Percentiles rank a stretch among this genome's conserved stretches.
Conservation (phyloP, 345 rosid species). For the Acer campestre region DNA sequence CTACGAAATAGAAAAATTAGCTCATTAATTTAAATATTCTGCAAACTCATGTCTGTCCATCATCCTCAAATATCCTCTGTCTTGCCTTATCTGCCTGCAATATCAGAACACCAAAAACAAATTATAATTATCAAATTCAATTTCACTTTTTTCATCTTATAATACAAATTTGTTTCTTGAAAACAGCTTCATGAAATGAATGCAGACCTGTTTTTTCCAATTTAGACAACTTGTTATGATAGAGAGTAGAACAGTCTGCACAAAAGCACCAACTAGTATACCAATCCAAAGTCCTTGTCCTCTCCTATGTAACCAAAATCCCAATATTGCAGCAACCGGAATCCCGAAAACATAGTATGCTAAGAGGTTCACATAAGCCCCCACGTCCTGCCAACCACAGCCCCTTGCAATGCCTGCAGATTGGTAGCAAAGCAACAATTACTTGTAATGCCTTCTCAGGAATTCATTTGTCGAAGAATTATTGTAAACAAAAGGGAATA, state of each 20-base stretch:
- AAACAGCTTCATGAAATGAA: too few species aligned
- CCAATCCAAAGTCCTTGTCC: slow-evolving; percentile 87
- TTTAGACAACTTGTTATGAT: slow-evolving; percentile 55
- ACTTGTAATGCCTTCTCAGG: not conserved
- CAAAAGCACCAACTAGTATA: slow-evolving; percentile 57
- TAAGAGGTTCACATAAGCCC: slow-evolving; percentile 72
- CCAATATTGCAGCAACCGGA: slow-evolving; percentile 63
- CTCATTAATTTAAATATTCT: not conserved
- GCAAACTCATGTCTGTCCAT: not conserved
- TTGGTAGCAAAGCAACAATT: not conserved
- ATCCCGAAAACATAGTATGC: slow-evolving; percentile 71
- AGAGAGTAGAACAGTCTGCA: slow-evolving; percentile 52
- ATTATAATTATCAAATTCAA: not conserved
- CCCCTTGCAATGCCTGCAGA: slow-evolving; percentile 77
- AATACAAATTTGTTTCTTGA: too few species aligned
- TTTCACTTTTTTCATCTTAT: too few species aligned
- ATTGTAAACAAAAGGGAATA: too few species aligned
- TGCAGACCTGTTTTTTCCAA: slow-evolving; percentile 61
- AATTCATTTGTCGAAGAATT: not conserved
- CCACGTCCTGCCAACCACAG: slow-evolving; percentile 83
- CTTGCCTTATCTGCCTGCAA: slow-evolving; percentile 50
- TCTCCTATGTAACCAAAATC: slow-evolving; percentile 54
- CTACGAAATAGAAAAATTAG: too few species aligned
- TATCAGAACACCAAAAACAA: not conserved
- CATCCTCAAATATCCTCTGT: slow-evolving; percentile 27